These are phyloP conservation scores for Thelonectria discophora DNA, from an alignment of 2,329 filamentous ascomycete genomes.

Conservation along the genomic window DNA sequence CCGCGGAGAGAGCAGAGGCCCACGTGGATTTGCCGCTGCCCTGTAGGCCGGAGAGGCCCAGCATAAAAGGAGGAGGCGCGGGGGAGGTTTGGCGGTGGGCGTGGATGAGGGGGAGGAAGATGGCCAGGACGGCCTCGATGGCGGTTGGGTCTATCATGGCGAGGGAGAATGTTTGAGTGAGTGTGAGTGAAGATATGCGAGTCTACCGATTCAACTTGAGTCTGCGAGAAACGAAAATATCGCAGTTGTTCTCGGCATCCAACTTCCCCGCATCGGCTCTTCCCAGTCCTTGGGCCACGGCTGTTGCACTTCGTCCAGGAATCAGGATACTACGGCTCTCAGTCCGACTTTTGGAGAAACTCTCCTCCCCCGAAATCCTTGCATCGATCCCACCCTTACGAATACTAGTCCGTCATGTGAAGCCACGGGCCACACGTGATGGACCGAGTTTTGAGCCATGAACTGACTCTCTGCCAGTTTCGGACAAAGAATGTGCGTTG, in stretches of 20 bases:
- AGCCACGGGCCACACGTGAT: neutral
- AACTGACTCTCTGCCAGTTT: neutral
- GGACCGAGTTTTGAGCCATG: slow-evolving; percentile 7
- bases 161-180: neutral
- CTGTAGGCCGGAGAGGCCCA: slow-evolving; percentile 38
- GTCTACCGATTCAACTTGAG: neutral
- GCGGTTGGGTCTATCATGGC: slow-evolving; percentile 38
- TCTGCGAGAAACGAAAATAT: neutral
- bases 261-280: slow-evolving; percentile 11
- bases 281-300: neutral
- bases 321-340: too few species aligned
- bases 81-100: slow-evolving; percentile 18
- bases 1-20: slow-evolving; percentile 34
- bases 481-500: slow-evolving; percentile 24
- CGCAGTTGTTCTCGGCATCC: neutral
- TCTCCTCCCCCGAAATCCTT: neutral
- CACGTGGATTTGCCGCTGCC: slow-evolving; percentile 42
- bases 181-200: neutral
- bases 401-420: neutral
- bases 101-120: slow-evolving; percentile 31
- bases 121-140: slow-evolving; percentile 30
- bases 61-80: slow-evolving; percentile 29
- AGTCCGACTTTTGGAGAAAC: neutral
- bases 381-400: neutral
- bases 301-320: neutral